Percentiles rank a stretch among this genome's conserved stretches.
Conservation (phyloP, 192 early-diverging fungal genomes). For the Dimargaris cristalligena region DNA sequence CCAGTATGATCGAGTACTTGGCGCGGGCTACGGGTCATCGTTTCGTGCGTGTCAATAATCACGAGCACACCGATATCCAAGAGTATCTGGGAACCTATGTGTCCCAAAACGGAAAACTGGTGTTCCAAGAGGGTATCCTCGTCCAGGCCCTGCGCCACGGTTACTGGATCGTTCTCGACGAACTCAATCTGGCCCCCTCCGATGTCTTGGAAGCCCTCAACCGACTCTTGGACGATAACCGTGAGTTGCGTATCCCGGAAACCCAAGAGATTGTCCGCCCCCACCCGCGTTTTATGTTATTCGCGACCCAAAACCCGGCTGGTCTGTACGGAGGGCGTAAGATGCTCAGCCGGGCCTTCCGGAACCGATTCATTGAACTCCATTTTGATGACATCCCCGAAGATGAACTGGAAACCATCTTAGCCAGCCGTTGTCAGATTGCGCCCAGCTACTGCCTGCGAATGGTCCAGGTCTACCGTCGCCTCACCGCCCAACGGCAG, state of each 20-base stretch:
- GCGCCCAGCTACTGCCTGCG: conserved; percentile 76
- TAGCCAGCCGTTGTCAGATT: conserved; percentile 64
- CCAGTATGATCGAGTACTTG: conserved; percentile 92
- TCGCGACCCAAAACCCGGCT: conserved; percentile 99
- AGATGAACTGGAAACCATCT: conserved; percentile 75
- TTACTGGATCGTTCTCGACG: conserved; percentile 96
- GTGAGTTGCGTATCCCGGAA: conserved; percentile 90
- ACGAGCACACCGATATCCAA: conserved; percentile 97
- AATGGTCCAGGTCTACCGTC: conserved; percentile 72
- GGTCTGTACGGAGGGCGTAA: conserved; percentile 95
- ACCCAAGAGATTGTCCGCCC: conserved; percentile 87
- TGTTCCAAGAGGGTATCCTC: conserved; percentile 91
- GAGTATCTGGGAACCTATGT: conserved; percentile 94
- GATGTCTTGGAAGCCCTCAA: conserved; percentile 98
- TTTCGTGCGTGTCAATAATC: conserved; percentile 98
- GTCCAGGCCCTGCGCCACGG: conserved; percentile 87
- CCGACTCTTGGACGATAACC: conserved; percentile 90
- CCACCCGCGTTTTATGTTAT: conserved; percentile 91
- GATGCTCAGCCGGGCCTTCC: conserved; percentile 86
- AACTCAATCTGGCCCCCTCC: conserved; percentile 94
- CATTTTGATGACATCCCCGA: conserved; percentile 96
- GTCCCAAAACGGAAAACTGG: conserved; percentile 67
- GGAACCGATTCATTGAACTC: conserved; percentile 92
- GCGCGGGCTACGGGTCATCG: conserved; percentile 78
- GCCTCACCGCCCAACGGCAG: conserved; percentile 54